Percentiles rank a stretch among this genome's conserved stretches.
Conservation (phyloP, 176 grass and related monocot genomes). For the Oryza coarctata region DNA sequence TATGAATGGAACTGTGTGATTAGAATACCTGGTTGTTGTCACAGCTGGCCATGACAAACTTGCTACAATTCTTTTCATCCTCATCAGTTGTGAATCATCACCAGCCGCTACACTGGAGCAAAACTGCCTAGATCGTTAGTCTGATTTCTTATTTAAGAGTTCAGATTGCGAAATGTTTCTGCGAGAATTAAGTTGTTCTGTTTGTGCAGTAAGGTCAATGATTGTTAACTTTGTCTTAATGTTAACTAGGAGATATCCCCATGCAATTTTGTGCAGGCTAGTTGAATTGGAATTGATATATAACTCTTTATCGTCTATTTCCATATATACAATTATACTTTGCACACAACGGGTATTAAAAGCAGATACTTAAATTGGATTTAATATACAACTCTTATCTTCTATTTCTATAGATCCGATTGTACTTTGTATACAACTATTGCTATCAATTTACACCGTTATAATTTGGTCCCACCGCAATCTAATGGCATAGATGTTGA, state of each 20-base stretch:
- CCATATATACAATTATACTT: too few relatives aligned
- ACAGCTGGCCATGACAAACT: neutral
- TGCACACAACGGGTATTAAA: too few relatives aligned
- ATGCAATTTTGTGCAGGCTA: too few relatives aligned
- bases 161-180: neutral
- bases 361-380: too few relatives aligned
- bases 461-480: too few relatives aligned
- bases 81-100: neutral
- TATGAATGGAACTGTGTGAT: neutral
- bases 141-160: neutral
- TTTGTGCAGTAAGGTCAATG: neutral
- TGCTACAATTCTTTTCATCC: neutral
- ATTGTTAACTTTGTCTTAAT: neutral
- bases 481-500: too few relatives aligned
- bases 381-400: too few relatives aligned
- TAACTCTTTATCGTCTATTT: too few relatives aligned
- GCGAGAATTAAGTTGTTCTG: neutral
- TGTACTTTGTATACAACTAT: too few relatives aligned
- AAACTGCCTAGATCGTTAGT: neutral
- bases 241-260: neutral
- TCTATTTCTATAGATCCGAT: too few relatives aligned
- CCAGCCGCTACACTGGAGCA: neutral
- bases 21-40: neutral
- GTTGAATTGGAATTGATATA: too few relatives aligned
- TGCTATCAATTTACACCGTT: too few relatives aligned